phyloP scores from a whole-genome alignment of 1,284 basidiomycete genomes.

The Abortiporus biennis region DNA sequence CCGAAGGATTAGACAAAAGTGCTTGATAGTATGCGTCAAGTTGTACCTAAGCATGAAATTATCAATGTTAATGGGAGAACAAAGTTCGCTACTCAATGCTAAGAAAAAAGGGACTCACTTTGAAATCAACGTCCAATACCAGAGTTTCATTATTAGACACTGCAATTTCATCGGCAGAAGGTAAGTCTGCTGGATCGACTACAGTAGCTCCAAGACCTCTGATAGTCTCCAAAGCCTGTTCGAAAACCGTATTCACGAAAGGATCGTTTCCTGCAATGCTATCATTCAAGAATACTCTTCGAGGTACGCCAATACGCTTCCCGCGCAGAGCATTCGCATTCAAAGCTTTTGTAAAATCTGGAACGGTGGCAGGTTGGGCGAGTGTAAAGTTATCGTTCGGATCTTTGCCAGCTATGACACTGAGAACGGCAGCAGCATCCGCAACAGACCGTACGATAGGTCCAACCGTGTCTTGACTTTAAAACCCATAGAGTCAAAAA shows the following conservation, averaged over 20 bases:
- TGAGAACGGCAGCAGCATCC: constrained; percentile 55
- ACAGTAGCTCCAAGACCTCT: constrained; percentile 49
- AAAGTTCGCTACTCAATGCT: background rate
- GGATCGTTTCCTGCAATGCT: constrained; percentile 36
- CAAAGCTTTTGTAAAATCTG: constrained; percentile 50
- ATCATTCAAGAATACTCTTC: constrained; percentile 26
- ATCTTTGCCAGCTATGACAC: constrained; percentile 54
- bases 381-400: constrained; percentile 57
- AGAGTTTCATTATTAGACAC: constrained; percentile 46
- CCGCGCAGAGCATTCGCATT: constrained; percentile 43
- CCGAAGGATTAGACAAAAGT: constrained; percentile 42
- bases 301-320: constrained; percentile 52
- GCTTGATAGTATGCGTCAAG: constrained; percentile 40
- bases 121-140: constrained; percentile 52
- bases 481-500: constrained; percentile 11
- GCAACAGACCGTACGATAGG: constrained; percentile 53
- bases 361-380: constrained; percentile 45
- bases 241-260: constrained; percentile 40
- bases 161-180: constrained; percentile 46
- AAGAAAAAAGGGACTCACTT: constrained; percentile 28
- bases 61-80: background rate
- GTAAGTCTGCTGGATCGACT: constrained; percentile 57
- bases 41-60: constrained; percentile 33
- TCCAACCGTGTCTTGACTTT: constrained; percentile 56
- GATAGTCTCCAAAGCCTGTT: constrained; percentile 41